Base-by-base conservation (phyloP, 2,329 filamentous ascomycete genomes). In the Aspergillus versicolor region DNA sequence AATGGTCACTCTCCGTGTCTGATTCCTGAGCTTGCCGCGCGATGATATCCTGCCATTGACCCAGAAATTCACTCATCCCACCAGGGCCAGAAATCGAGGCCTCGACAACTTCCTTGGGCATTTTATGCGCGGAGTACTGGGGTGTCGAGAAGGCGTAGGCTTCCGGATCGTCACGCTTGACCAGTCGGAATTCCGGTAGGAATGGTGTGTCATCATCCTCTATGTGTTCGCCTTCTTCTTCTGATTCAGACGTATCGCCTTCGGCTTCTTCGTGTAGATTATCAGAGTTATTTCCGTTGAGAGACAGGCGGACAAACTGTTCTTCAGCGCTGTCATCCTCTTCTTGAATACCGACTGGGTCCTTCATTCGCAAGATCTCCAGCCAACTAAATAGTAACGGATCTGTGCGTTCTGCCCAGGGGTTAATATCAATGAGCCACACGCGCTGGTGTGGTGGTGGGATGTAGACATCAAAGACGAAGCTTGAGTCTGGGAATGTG, bases 111-210 rank as follows among this genome's bases (percentile, higher is more conserved):
- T 99, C 94, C 72, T 88, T 92, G 0, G 94, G 94, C 65, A 99
- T 77, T 75, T 97, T 99, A 71, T 97, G 93, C 3, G 94, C 93
- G 60, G 92, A 96, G 73, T 96, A 97, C 68, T 93, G 90, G 1
- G 91, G 85, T 4, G 90, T 89, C 63, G 84, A 87, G 70, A 97
- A 95, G 65, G 89, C 89, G 70, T 91, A 94, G 1, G 92, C 92
- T 59, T 93, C 90, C 0, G 92, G 91, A 63, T 97, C 93, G 62
- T 93, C 88, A 70, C 87, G 87, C 65, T 88, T 85, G 46, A 99
- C 84, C 8, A 97, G 80, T 42, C 93, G 83, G 63, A 99, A 83
- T 73, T 97, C 92, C 0, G 92, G 90, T 5, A 82, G 80, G 68
- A 84, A 85, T 7, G 81, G 72, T 15, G 81, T 74, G 34, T 71